Base-by-base conservation (phyloP, 2,329 filamentous ascomycete genomes). In the Aspergillus pseudotamarii region DNA sequence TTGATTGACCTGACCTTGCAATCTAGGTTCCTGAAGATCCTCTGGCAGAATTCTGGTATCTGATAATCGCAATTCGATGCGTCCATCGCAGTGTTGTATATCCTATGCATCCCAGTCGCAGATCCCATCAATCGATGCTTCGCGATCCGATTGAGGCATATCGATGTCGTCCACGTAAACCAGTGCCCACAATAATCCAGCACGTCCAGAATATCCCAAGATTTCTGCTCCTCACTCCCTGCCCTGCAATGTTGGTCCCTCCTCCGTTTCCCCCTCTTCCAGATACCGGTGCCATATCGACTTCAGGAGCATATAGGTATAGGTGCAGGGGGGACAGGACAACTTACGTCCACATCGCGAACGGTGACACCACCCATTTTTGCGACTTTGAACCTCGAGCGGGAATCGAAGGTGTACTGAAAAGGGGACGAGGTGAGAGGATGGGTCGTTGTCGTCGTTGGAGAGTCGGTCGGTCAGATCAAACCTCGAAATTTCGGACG, bases 351-450 rank as follows among this genome's bases (percentile, higher is more conserved):
- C 79, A 89, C 87, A 84, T 89, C 87, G 80, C 86, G 86, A 82
- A 89, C 87, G 76, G 82, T 84, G 79, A 89, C 86, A 81, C 87
- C 87, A 81, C 85, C 84, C 87, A 89, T 89, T 79, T 81, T 88
- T 82, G 82, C 84, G 82, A 76, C 73, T 76, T 74, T 66, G 72
- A 59, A 70, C 68, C 68, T 70, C 68, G 69, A 68, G 63, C 51
- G 58, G 38, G 61, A 59, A 69, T 56, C 62, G 63, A 68, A 66
- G 66, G 66, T 62, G 62, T 61, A 64, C 71, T 69, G 70, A 71
- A 70, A 69, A 73, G 70, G 71, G 68, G 71, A 70, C 68, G 71
- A 69, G 74, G 69, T 71, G 73, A 69, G 72, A 67, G 69, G 73
- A 71, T 76, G 71, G 72, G 75, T 75, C 72, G 75, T 76, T 72